phyloP scores from a whole-genome alignment of 192 early-diverging fungal genomes.

The Chytriomyces hyalinus region DNA sequence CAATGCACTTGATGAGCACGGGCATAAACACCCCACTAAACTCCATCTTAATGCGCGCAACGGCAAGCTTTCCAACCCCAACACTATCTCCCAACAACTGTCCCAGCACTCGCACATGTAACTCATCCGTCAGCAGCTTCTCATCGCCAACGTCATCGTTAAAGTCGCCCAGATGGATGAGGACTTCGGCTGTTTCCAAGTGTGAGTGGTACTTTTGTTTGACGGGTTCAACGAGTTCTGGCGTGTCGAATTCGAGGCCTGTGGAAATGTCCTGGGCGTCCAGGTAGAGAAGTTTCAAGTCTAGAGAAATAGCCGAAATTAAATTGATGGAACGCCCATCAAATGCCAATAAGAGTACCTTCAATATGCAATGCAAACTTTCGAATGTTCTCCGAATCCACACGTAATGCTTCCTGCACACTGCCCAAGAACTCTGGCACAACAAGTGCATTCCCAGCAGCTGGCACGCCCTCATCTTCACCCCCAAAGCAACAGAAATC shows the following conservation, averaged over 20 bases:
- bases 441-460: slow-evolving; percentile 13
- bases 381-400: slow-evolving; percentile 40
- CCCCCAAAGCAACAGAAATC: slow-evolving; percentile 38
- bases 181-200: slow-evolving; percentile 36
- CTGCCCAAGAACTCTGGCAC: slow-evolving; percentile 36
- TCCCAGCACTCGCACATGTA: slow-evolving; percentile 28
- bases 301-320: slow-evolving; percentile 18
- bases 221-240: slow-evolving; percentile 13
- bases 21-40: slow-evolving; percentile 43
- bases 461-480: not conserved
- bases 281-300: slow-evolving; percentile 42
- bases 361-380: slow-evolving; percentile 53
- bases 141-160: slow-evolving; percentile 32
- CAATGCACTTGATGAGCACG: slow-evolving; percentile 37
- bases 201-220: slow-evolving; percentile 9
- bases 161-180: slow-evolving; percentile 43
- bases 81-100: slow-evolving; percentile 34
- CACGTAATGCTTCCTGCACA: slow-evolving; percentile 35
- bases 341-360: slow-evolving; percentile 21
- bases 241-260: slow-evolving; percentile 22
- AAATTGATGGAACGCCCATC: not conserved
- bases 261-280: slow-evolving; percentile 41
- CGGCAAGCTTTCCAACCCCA: slow-evolving; percentile 17
- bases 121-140: not conserved
- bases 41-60: slow-evolving; percentile 28